Evolutionary conservation across 2,329 filamentous ascomycete species (phyloP), one percentile per base, ranked within the genome.

Genomic region (Tympanopsis confertula): DNA sequence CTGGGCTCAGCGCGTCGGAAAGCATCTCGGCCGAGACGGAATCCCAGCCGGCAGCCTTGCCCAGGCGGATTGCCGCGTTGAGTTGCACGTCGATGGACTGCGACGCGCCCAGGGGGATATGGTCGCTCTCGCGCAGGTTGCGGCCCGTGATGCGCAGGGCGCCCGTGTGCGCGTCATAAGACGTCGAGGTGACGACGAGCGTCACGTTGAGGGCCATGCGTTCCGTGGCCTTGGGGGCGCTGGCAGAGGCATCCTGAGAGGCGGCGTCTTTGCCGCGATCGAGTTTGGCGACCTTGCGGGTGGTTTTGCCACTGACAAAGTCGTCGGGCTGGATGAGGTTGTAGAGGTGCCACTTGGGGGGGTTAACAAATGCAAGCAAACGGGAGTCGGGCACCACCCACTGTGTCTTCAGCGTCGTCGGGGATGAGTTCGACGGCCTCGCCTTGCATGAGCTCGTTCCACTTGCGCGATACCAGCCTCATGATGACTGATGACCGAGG

Each of bases 161-260:
- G 29, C 69, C 71, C 36, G 68, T 62, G 41, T 61, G 59, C 19
- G 72, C 68, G 48, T 77, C 71, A 55, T 75, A 78, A 50, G 70
- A 72, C 39, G 70, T 72, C 18, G 66, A 68, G 44, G 67, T 70
- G 44, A 76, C 71, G 22, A 63, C 59, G 53, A 76, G 65, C 19
- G 68, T 66, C n/a, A 77, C 62, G 38, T 71, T 61, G n/a, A 66
- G 69, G 50, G 71, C 69, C n/a, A 74, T 65, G 38, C 69, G 64
- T 44, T 71, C 63, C 15, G 68, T 63, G 22, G 7, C 7, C 22
- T 7, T n/a, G 22, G 7, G 7, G 22, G 22, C 22, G 36, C 66
- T 65, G 35, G 69, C 69, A 1, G 62, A 66, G 39, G 52, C 60
- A 3, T 60, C 59, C 43, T 66, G 7, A 7, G 30, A 35, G 10